These are phyloP conservation scores for Stromatinia cepivora DNA, from an alignment of 2,329 filamentous ascomycete species.

Conservation along the genomic window DNA sequence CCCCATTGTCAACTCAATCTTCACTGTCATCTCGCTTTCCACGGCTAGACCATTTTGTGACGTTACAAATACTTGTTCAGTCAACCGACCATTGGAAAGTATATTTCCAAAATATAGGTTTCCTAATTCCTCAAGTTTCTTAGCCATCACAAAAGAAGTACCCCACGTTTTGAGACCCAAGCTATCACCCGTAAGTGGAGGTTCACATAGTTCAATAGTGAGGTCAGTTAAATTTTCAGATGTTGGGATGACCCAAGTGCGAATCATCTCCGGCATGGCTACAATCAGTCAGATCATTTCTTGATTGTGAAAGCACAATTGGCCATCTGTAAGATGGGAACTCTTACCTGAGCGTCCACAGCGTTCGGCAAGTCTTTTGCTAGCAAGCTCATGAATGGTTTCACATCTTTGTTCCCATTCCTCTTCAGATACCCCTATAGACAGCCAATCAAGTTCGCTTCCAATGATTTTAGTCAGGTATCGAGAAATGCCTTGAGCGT, in stretches of 20 bases:
- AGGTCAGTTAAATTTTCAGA: slow-evolving; percentile 44
- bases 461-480: slow-evolving; percentile 71
- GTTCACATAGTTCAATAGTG: slow-evolving; percentile 76
- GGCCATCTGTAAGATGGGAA: slow-evolving; percentile 10
- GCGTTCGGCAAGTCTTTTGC: slow-evolving; percentile 76
- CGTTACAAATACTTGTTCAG: background rate
- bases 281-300: slow-evolving; percentile 21
- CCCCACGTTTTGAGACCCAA: slow-evolving; percentile 96
- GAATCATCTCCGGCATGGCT: slow-evolving; percentile 63
- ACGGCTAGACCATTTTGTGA: background rate
- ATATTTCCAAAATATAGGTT: slow-evolving; percentile 35
- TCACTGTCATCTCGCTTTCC: background rate
- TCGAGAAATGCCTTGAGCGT: slow-evolving; percentile 55
- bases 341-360: slow-evolving; percentile 70
- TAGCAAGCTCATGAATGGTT: slow-evolving; percentile 74
- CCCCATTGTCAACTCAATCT: slow-evolving; percentile 5
- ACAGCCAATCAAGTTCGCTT: slow-evolving; percentile 67
- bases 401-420: slow-evolving; percentile 56
- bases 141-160: slow-evolving; percentile 81
- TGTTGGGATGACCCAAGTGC: slow-evolving; percentile 58
- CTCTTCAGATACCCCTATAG: slow-evolving; percentile 34
- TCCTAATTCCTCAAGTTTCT: slow-evolving; percentile 57
- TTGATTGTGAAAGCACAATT: background rate
- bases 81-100: slow-evolving; percentile 40
- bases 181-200: slow-evolving; percentile 82